Evolutionary conservation across 2,329 filamentous ascomycete species (phyloP).

Genomic region (Penicillium sp.): DNA sequence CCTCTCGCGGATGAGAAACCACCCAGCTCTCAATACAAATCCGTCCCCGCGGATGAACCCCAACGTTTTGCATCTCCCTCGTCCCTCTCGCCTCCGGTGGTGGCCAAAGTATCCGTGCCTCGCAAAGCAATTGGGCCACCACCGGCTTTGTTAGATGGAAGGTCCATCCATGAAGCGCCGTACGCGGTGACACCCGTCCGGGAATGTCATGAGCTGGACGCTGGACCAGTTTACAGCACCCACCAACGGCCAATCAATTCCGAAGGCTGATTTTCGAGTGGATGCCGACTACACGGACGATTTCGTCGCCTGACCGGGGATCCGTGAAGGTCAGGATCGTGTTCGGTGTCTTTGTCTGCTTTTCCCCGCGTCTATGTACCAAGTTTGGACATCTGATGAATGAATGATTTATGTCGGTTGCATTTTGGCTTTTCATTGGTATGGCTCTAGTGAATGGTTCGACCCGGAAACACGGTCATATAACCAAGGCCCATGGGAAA

Average conservation of each 20-base stretch:
- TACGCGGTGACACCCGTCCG: constrained; percentile 9
- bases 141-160: constrained; percentile 13
- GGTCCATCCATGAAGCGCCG: constrained; percentile 17
- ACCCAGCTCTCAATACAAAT: not conserved
- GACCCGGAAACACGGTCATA: no score
- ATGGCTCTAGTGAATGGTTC: no score
- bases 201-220: constrained; percentile 20
- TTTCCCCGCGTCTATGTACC: not conserved
- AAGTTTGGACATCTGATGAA: no score
- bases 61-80: not conserved
- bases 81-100: not conserved
- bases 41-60: not conserved
- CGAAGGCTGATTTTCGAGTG: not conserved
- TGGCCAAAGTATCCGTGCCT: not conserved
- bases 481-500: no score
- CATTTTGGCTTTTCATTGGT: no score
- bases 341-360: not conserved
- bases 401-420: no score
- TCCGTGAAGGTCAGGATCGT: not conserved
- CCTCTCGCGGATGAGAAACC: constrained; percentile 7
- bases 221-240: constrained; percentile 13
- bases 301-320: not conserved
- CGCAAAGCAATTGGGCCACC: constrained; percentile 17
- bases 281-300: no score
- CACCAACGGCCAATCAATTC: constrained; percentile 22